Conservation (phyloP, 345 rosid species). For the Lepidium sativum region DNA sequence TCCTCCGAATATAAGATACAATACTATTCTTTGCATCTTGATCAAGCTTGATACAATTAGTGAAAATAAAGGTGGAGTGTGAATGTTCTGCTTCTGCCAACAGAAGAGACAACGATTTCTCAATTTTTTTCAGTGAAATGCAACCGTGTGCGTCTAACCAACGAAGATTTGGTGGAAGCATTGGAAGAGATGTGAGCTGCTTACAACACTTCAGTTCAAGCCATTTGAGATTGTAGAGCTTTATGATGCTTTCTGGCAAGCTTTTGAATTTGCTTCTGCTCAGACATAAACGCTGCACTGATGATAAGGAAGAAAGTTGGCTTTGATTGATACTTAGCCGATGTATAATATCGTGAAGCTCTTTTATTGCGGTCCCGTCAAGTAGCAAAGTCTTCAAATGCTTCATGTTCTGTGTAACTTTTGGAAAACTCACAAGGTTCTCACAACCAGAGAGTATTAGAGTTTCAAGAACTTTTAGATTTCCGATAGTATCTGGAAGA, state of each 20-base stretch:
- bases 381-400: conserved; percentile 12
- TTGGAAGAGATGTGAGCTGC: no score
- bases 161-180: no score
- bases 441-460: conserved; percentile 10
- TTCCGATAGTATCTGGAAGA: neutral
- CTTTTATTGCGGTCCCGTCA: conserved; percentile 4
- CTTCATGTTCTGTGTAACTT: neutral
- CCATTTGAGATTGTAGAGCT: neutral
- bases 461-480: conserved; percentile 10
- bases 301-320: neutral
- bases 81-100: neutral
- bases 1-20: neutral
- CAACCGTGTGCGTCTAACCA: no score
- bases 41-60: conserved; percentile 8
- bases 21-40: conserved; percentile 4
- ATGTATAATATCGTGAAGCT: neutral
- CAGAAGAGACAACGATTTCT: neutral
- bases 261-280: neutral
- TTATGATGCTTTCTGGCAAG: neutral
- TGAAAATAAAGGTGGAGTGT: conserved; percentile 12
- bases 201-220: no score
- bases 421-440: neutral
- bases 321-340: neutral
- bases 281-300: conserved; percentile 10
- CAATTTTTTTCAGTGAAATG: neutral